Conservation (phyloP, 768 basidiomycete species). For the Boletus pseudo-olivaceus region DNA sequence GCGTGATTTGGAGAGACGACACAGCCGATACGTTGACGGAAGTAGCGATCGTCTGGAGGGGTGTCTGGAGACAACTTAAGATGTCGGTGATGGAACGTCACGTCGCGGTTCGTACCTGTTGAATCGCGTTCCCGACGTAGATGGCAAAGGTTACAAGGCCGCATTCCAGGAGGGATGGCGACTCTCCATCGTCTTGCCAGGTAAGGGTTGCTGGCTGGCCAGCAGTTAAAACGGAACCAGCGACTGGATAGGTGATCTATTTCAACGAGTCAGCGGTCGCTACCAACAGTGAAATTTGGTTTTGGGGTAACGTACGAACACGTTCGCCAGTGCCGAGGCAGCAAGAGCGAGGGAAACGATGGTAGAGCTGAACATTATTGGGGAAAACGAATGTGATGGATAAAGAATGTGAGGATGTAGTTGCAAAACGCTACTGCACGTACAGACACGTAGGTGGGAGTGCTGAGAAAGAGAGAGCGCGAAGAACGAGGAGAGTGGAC, state of each 20-base stretch:
- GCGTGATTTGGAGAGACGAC: constrained; percentile 48
- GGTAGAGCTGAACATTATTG: constrained; percentile 50
- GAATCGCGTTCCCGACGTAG: constrained; percentile 56
- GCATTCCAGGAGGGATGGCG: constrained; percentile 49
- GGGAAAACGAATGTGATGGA: not conserved
- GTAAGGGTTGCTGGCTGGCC: constrained; percentile 47
- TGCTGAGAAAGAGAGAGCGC: not conserved
- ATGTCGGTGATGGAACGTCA: not conserved
- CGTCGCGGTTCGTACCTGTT: constrained; percentile 46
- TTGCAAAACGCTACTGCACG: constrained; percentile 5
- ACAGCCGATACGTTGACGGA: constrained; percentile 51
- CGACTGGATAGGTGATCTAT: constrained; percentile 59
- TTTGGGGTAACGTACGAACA: constrained; percentile 46
- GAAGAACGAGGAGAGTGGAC: not conserved
- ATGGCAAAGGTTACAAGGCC: constrained; percentile 53
- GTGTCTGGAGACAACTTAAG: constrained; percentile 39
- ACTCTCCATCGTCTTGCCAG: constrained; percentile 55
- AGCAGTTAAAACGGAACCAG: constrained; percentile 42
- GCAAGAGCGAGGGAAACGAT: constrained; percentile 50
- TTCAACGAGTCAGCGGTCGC: not conserved
- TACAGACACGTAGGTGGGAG: not conserved
- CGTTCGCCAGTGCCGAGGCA: constrained; percentile 50
- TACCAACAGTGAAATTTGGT: not conserved
- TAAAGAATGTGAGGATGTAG: constrained; percentile 24
- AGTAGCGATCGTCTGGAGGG: constrained; percentile 48